phyloP scores from a whole-genome alignment of 1,284 basidiomycete species.

The Cryptococcus wingfieldii region DNA sequence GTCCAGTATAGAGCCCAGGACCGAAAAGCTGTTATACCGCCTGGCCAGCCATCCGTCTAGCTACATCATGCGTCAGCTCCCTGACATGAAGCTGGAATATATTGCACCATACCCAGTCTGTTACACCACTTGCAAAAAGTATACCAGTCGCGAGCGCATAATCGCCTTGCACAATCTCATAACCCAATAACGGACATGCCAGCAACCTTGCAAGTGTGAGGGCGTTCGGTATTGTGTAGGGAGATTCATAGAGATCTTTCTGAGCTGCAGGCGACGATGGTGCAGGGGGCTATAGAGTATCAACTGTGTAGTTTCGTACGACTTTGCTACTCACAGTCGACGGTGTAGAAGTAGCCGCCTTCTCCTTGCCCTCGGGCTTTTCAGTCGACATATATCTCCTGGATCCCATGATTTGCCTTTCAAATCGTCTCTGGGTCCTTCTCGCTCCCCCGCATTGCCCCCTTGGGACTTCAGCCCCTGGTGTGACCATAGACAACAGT shows the following conservation, averaged over 20 bases:
- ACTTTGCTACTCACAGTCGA: background rate
- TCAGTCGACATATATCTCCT: conserved; percentile 1
- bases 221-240: conserved; percentile 90
- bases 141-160: conserved; percentile 74
- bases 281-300: background rate
- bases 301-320: background rate
- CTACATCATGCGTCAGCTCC: conserved; percentile 48
- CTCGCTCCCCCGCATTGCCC: background rate
- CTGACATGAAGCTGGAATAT: background rate
- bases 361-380: background rate
- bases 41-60: conserved; percentile 88
- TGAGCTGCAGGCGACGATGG: background rate
- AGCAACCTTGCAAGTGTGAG: conserved; percentile 81
- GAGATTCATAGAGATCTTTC: conserved; percentile 66
- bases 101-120: conserved; percentile 68
- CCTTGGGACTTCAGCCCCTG: background rate
- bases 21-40: conserved; percentile 75
- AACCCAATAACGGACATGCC: conserved; percentile 84
- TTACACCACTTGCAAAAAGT: conserved; percentile 81
- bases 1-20: conserved; percentile 91
- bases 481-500: conserved; percentile 1
- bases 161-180: conserved; percentile 81
- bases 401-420: background rate
- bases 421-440: background rate
- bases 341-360: background rate